These are phyloP conservation scores for Tricholoma terreum DNA, from an alignment of 768 basidiomycete genomes.

Conservation along the genomic window DNA sequence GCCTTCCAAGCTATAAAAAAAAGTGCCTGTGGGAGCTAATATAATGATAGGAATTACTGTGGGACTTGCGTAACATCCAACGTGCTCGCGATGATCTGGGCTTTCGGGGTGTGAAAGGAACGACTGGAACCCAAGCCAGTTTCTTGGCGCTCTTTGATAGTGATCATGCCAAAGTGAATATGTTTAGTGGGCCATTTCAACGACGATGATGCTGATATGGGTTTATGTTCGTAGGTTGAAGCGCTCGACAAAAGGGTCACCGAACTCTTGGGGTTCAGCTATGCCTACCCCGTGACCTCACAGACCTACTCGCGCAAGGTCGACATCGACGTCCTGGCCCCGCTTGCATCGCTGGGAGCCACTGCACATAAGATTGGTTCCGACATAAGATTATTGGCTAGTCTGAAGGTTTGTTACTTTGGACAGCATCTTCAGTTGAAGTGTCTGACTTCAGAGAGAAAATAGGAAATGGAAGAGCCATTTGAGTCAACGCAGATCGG, in stretches of 20 bases:
- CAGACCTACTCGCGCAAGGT: slow-evolving; percentile 99
- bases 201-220: background rate
- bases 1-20: background rate
- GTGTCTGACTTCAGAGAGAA: background rate
- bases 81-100: slow-evolving; percentile 90
- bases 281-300: slow-evolving; percentile 96
- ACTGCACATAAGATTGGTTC: slow-evolving; percentile 98
- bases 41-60: slow-evolving; percentile 76
- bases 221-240: slow-evolving; percentile 57
- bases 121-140: slow-evolving; percentile 96
- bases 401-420: slow-evolving; percentile 63
- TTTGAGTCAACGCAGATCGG: slow-evolving; percentile 99
- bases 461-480: slow-evolving; percentile 93
- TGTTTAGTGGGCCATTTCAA: background rate
- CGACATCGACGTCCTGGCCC: slow-evolving; percentile 88
- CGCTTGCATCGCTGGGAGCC: slow-evolving; percentile 86
- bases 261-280: slow-evolving; percentile 85
- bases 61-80: slow-evolving; percentile 93
- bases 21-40: background rate
- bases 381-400: slow-evolving; percentile 90
- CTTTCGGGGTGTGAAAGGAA: slow-evolving; percentile 99
- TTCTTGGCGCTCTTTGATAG: slow-evolving; percentile 94
- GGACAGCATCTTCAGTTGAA: background rate
- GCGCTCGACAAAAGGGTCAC: slow-evolving; percentile 87
- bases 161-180: slow-evolving; percentile 79